phyloP scores from a whole-genome alignment of 352 stramenopile species.

The Phytophthora hybrid region DNA sequence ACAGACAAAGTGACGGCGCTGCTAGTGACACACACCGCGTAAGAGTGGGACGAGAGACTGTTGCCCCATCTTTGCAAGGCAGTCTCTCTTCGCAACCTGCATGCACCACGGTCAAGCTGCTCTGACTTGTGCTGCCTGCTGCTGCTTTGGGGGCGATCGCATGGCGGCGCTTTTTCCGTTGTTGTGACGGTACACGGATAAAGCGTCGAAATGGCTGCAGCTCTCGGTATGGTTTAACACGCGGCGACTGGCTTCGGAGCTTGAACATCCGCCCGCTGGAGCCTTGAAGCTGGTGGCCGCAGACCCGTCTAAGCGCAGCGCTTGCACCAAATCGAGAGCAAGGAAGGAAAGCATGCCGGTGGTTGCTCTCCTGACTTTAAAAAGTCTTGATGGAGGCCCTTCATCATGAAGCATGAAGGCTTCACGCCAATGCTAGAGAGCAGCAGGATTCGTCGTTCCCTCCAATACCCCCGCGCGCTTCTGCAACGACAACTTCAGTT shows the following conservation, averaged over 20 bases:
- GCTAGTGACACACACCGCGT: slow-evolving; percentile 18
- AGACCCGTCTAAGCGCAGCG: slow-evolving; percentile 25
- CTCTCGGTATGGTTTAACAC: slow-evolving; percentile 1
- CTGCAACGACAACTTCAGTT: background rate
- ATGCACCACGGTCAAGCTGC: slow-evolving; percentile 2
- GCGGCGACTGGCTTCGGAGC: background rate
- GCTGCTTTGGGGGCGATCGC: background rate
- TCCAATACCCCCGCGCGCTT: slow-evolving; percentile 9
- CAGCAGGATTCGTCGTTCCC: background rate
- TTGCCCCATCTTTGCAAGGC: background rate
- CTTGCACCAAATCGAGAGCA: slow-evolving; percentile 35
- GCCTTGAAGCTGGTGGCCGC: slow-evolving; percentile 24
- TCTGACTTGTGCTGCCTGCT: background rate
- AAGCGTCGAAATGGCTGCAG: background rate
- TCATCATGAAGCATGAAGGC: background rate
- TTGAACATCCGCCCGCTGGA: background rate
- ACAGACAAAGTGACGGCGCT: background rate
- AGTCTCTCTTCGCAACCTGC: slow-evolving; percentile 11
- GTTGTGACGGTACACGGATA: background rate
- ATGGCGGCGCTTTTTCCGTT: background rate
- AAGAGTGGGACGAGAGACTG: slow-evolving; percentile 14
- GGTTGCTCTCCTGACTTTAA: background rate
- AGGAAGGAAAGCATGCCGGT: slow-evolving; percentile 15
- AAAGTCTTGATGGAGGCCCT: no score
- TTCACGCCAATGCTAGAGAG: background rate